Base-by-base conservation (phyloP, 2,329 filamentous ascomycete species). In the Delphinella strobiligena region DNA sequence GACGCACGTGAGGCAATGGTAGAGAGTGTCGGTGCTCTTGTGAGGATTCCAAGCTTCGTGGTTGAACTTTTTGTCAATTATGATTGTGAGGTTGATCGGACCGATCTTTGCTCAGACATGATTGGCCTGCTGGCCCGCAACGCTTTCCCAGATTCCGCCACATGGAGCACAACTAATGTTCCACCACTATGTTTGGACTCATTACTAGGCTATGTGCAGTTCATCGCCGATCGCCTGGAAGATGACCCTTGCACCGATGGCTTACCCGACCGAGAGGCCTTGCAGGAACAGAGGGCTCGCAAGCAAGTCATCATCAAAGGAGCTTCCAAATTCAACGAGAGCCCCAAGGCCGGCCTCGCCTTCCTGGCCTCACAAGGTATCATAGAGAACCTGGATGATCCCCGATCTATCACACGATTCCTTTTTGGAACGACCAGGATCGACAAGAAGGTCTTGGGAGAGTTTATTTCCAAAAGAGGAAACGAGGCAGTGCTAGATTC, bases 1-100 rank as follows among this genome's bases (percentile, higher is more conserved):
- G 93, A 98, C 61, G 88, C 91, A 19, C 75, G 91, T 49, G 91
- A 98, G 66, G 88, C 91, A 22, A 98, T 98, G 91, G 86, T 98
- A 4, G 91, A 98, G 63, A 93, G 84, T 51, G 81, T 98, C 33
- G 88, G 89, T 27, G 87, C 89, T 40, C 68, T 98, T 44, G 84
- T 87, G 29, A 75, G 93, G 31, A 94, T 98, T 68, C 87, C 91
- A 1, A 88, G 80, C 31, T 98, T 93, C 55, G 87, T 96, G 77
- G 78, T 82, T 9, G 93, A 98, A 59, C 71, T 98, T 5, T 98
- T 95, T 56, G 78, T 96, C 61, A 98, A 98, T 60, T 98, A 96
- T 56, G 91, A 98, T 60, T 98, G 89, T 54, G 88, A 96, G 54
- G 79, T 86, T 38, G 85, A 98, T 55, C 76, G 88, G 36, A 80